These are phyloP conservation scores for Fraxinus nigra DNA, from an alignment of 305 asterid genomes.

Conservation along the genomic window DNA sequence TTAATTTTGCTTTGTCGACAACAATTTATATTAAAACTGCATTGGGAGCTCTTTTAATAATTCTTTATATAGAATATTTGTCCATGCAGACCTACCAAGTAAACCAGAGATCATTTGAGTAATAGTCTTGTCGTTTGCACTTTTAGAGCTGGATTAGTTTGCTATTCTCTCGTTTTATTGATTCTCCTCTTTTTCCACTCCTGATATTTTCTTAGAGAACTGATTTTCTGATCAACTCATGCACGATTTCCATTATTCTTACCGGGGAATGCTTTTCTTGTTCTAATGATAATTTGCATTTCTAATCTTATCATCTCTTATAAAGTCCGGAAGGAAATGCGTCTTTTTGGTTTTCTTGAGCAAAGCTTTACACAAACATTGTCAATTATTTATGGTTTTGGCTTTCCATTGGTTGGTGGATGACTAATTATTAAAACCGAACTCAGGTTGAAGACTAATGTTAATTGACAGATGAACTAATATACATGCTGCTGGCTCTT, in stretches of 20 bases:
- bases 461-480: background rate
- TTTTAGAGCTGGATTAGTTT: background rate
- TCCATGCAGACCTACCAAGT: background rate
- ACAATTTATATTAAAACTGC: background rate
- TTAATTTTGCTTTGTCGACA: background rate
- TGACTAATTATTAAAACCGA: background rate
- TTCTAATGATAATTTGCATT: background rate
- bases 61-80: background rate
- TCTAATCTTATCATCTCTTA: background rate
- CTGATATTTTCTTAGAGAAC: background rate
- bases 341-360: background rate
- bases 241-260: background rate
- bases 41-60: background rate
- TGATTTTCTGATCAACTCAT: background rate
- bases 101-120: background rate
- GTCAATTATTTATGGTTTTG: background rate
- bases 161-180: background rate
- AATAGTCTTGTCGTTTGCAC: background rate
- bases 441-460: background rate
- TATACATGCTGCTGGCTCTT: background rate
- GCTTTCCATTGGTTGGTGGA: background rate
- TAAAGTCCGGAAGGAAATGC: background rate
- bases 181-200: background rate
- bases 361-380: background rate
- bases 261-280: background rate